A percentile compares a stretch with the other conserved stretches of the same genome.
These are phyloP conservation scores for Lactarius trivialis DNA, from an alignment of 768 basidiomycete species.

Conservation along the genomic window DNA sequence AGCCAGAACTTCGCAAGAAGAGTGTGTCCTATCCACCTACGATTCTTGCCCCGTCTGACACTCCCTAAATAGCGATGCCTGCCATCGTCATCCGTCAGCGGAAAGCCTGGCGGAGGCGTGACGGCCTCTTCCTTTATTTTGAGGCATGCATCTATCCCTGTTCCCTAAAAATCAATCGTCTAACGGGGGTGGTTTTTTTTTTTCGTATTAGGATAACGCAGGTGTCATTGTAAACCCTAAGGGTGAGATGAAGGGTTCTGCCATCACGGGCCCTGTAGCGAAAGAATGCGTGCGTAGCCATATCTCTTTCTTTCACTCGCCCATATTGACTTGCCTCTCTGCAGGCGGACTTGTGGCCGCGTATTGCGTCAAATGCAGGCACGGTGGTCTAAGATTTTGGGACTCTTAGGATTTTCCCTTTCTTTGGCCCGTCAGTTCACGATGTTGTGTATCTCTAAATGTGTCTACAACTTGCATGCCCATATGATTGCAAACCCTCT, in stretches of 20 bases:
- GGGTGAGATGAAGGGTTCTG: slow-evolving; percentile 99
- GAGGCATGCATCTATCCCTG: slow-evolving; percentile 47
- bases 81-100: slow-evolving; percentile 95
- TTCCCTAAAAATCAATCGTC: not conserved
- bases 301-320: not conserved
- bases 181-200: not conserved
- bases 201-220: slow-evolving; percentile 66
- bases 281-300: slow-evolving; percentile 88
- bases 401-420: slow-evolving; percentile 20
- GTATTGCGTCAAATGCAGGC: slow-evolving; percentile 98
- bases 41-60: not conserved
- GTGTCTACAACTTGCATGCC: slow-evolving; percentile 14
- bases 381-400: slow-evolving; percentile 75
- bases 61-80: slow-evolving; percentile 71
- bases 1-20: slow-evolving; percentile 99
- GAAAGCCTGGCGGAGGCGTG: slow-evolving; percentile 96
- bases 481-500: slow-evolving; percentile 3
- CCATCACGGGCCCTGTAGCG: slow-evolving; percentile 94
- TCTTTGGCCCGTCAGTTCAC: slow-evolving; percentile 18
- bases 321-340: not conserved
- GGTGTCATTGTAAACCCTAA: slow-evolving; percentile 98
- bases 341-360: slow-evolving; percentile 96
- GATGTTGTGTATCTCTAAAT: slow-evolving; percentile 22
- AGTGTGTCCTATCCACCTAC: slow-evolving; percentile 49
- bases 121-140: slow-evolving; percentile 99